Evolutionary conservation across 2,329 filamentous ascomycete species (phyloP).

Genomic region (Coniochaeta hoffmannii): DNA sequence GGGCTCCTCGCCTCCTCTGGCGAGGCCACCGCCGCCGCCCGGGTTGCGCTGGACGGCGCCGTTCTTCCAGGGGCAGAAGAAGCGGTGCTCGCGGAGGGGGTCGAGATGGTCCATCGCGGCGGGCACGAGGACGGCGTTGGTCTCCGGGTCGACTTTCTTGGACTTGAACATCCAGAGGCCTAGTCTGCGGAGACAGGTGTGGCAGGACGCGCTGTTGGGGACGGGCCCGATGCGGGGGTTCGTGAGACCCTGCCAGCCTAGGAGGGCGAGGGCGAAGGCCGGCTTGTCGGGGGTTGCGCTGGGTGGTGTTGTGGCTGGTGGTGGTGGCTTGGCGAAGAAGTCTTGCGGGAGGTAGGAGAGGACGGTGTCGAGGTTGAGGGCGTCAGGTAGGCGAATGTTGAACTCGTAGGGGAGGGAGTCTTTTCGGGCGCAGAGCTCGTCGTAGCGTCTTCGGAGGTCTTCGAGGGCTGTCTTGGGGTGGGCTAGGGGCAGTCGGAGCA

Average conservation of each 20-base stretch:
- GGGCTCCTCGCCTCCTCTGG: constrained; percentile 20
- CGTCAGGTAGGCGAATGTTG: constrained; percentile 50
- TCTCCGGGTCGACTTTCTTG: constrained; percentile 53
- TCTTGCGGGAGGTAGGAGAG: constrained; percentile 41
- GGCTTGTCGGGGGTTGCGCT: constrained; percentile 22
- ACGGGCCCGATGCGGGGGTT: constrained; percentile 49
- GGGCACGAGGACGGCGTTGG: constrained; percentile 43
- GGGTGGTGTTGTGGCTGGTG: constrained; percentile 3
- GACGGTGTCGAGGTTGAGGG: constrained; percentile 41
- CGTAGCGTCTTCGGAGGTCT: constrained; percentile 55
- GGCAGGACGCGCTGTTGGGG: constrained; percentile 70
- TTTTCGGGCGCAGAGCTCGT: constrained; percentile 47
- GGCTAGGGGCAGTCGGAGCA: constrained; percentile 55
- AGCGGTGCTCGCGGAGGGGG: constrained; percentile 64
- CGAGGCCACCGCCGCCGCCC: constrained; percentile 14
- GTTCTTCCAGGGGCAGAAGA: constrained; percentile 78
- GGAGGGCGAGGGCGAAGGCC: constrained; percentile 61
- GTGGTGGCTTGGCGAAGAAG: constrained; percentile 43
- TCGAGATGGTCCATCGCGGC: constrained; percentile 62
- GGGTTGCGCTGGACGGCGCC: constrained; percentile 50
- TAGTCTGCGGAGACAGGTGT: constrained; percentile 78
- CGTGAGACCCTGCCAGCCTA: constrained; percentile 67
- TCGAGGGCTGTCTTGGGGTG: constrained; percentile 52
- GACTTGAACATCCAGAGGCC: constrained; percentile 92
- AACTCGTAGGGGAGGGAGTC: constrained; percentile 54